phyloP scores from a whole-genome alignment of 2,329 filamentous ascomycete species.

The Colletotrichum siamense region DNA sequence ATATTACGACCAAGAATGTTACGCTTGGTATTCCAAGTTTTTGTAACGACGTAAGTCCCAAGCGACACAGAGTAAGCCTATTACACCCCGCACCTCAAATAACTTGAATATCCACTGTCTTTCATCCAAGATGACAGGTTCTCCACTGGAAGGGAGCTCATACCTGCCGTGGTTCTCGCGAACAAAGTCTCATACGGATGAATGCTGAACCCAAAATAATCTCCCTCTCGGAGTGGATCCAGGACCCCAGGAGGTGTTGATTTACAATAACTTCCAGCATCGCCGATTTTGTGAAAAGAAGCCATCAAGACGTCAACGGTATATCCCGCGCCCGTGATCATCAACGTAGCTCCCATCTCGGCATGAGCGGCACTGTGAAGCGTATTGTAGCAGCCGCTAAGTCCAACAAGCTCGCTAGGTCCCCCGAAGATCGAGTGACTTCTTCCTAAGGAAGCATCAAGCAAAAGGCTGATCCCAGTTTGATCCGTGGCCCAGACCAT shows the following conservation, averaged over 20 bases:
- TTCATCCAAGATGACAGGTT: not conserved
- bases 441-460: constrained; percentile 30
- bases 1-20: not conserved
- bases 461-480: constrained; percentile 37
- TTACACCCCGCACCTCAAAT: not conserved
- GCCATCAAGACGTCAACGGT: constrained; percentile 37
- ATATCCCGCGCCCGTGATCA: constrained; percentile 34
- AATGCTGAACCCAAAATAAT: constrained; percentile 35
- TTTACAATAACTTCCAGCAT: not conserved
- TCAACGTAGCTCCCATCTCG: constrained; percentile 33
- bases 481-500: constrained; percentile 42
- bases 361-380: constrained; percentile 29
- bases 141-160: constrained; percentile 22
- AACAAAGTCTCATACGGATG: constrained; percentile 45
- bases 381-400: constrained; percentile 31
- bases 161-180: constrained; percentile 33
- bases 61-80: not conserved
- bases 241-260: not conserved
- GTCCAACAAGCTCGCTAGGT: constrained; percentile 28
- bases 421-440: constrained; percentile 28
- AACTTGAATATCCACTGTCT: not conserved
- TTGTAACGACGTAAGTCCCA: not conserved
- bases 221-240: constrained; percentile 28
- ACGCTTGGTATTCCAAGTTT: not conserved
- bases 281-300: constrained; percentile 27